Conservation (phyloP, 2,329 filamentous ascomycete species). For the Neofusicoccum kwambonambiense region DNA sequence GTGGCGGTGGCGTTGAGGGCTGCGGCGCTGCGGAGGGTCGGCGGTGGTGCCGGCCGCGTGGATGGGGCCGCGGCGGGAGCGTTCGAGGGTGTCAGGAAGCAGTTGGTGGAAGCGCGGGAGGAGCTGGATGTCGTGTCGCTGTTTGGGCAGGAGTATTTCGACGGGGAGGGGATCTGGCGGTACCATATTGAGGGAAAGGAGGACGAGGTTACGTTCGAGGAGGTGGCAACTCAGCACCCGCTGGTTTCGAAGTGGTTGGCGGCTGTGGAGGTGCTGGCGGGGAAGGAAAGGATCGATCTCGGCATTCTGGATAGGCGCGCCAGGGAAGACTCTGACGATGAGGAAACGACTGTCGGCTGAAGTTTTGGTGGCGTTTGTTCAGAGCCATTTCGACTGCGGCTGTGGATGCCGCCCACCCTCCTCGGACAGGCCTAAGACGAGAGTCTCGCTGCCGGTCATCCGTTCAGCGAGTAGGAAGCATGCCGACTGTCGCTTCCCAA, state of each 20-base stretch:
- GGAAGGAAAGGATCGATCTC: conserved; percentile 41
- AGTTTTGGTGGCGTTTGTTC: background rate
- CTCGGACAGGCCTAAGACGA: background rate
- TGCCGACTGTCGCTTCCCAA: no score
- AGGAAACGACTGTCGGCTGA: background rate
- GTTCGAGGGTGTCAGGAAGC: conserved; percentile 25
- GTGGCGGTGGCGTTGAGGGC: conserved; percentile 53
- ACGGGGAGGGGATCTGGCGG: conserved; percentile 68
- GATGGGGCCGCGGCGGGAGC: conserved; percentile 14
- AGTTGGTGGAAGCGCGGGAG: conserved; percentile 48
- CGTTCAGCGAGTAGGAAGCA: background rate
- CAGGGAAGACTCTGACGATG: background rate
- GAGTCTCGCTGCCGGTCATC: background rate
- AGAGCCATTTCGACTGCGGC: no score
- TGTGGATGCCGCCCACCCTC: background rate
- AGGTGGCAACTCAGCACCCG: conserved; percentile 65
- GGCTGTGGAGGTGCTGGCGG: conserved; percentile 43
- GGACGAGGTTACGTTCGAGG: conserved; percentile 38
- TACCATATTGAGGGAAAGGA: conserved; percentile 52
- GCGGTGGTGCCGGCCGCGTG: conserved; percentile 20
- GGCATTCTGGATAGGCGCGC: background rate
- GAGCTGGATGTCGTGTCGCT: conserved; percentile 63
- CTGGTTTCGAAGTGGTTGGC: conserved; percentile 62
- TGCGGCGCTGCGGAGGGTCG: conserved; percentile 24
- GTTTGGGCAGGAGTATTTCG: conserved; percentile 67